Base-by-base conservation (phyloP, 139 green algal genomes). In the Coelastrella sp. region DNA sequence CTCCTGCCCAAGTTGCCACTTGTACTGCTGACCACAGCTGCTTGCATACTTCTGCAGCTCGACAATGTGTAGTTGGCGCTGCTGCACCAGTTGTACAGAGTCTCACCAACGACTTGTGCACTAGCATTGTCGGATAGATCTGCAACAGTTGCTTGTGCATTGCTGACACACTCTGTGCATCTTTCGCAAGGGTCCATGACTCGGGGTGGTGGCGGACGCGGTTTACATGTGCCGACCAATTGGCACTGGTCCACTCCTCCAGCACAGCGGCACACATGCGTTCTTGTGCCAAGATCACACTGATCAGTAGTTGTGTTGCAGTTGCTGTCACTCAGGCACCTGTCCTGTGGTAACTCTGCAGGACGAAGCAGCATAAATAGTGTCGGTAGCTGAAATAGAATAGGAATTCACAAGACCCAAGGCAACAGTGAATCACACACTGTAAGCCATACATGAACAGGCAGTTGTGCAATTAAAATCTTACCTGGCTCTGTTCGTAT, bases 241-340 rank as follows among this genome's bases (percentile, higher is more conserved):
- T 41, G 30, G 66, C 66, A 74, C 15, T 50, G 35, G 35, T 74
- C 66, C 30, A 74, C 5, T 37, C 66, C 66, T 74, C 32, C 23
- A 23, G n/a, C 45, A 34, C 66, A 74, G 66, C 66, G 66, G 66
- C 66, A 74, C 15, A 74, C 66, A 15, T 45, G 32, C 5, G 32
- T 74, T 23, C 32, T 74, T 15, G 32, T 74, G 66, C 66, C 45
- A 34, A 74, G 66, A 17, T 74, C 66, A 30, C 66, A 74, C 66
- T 57, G 48, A 1, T 74, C 66, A 30, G 30, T 48, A 34, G 66
- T 74, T 15, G 66, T 38, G 35, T 74, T 74, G 32, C 66, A 74
- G 66, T 74, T 34, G 11, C 21, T 51, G 66, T 74, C 40, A 23
- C 3, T n/a, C 66, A 48, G 66, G 66, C 66, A 74, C 30, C 27